Evolutionary conservation across 345 rosid species (phyloP), one percentile per base, ranked within the genome.

Genomic region (Mercurialis annua): DNA sequence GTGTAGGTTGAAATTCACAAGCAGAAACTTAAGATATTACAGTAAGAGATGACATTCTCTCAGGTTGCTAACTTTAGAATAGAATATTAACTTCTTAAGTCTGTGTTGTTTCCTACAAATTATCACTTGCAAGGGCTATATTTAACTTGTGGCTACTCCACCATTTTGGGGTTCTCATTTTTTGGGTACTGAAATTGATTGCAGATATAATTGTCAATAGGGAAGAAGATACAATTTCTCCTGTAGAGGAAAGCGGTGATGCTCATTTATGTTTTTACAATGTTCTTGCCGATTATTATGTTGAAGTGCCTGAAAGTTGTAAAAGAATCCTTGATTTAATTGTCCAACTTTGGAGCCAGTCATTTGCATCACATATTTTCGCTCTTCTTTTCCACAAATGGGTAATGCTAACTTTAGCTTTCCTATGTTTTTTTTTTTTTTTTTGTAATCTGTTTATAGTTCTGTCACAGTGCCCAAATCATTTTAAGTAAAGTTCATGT

Each of bases 321-420:
- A 82, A 85, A 40, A 81, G 73, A 46, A 92, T 88, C 23, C 92
- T 95, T 66, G 88, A 90, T 82, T 70, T 88, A 84, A 90, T 95
- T 74, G 90, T 92, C 57, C 99, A 84, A 75, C 89, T 95, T 2
- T 95, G 99, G 99, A 95, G 97, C 78, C 99, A 95, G 76, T 92
- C 93, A 11, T 92, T 92, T 77, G 96, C 97, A 60, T 92, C 97
- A 12, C 88, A 92, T 74, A 86, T 92, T 30, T 95, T 90, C 69
- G 63, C 94, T 61, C 94, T 95, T 15, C 76, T 92, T 68, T 95
- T 95, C 60, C 97, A 95, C 76, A 92, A 95, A 83, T 88, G 97
- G 98, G 99, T 94, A 84, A n/a, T 44, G 81, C 14, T 0, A 49
- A n/a, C 67, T 67, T 74, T 9, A 42, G 10, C 18, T 44, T 17